Percentiles rank a stretch among this genome's conserved stretches.
phyloP scores from a whole-genome alignment of 2,329 filamentous ascomycete species.

The Trichoderma sp. region DNA sequence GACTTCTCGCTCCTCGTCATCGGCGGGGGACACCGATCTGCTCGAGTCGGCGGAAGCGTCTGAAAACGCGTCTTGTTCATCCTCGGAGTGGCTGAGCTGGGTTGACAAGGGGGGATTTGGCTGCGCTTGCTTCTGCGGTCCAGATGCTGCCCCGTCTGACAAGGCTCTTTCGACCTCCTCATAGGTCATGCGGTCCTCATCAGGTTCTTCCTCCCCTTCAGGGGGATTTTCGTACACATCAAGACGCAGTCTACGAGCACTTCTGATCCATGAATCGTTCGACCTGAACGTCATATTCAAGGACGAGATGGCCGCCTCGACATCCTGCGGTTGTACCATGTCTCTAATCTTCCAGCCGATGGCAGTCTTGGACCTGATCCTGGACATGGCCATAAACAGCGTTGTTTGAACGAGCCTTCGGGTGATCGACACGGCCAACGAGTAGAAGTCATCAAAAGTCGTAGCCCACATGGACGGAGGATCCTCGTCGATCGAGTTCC shows the following conservation, averaged over 20 bases:
- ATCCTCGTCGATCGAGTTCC: slow-evolving; percentile 62
- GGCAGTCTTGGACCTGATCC: slow-evolving; percentile 58
- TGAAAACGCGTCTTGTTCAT: slow-evolving; percentile 31
- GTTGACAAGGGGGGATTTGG: neutral
- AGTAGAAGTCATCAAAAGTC: slow-evolving; percentile 74
- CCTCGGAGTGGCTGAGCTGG: slow-evolving; percentile 21
- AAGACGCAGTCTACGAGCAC: slow-evolving; percentile 53
- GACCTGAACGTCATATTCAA: slow-evolving; percentile 47
- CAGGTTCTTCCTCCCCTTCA: slow-evolving; percentile 32
- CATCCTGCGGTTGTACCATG: slow-evolving; percentile 50
- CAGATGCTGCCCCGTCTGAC: slow-evolving; percentile 11
- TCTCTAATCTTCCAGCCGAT: slow-evolving; percentile 36
- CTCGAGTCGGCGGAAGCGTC: slow-evolving; percentile 29
- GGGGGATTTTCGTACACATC: slow-evolving; percentile 48
- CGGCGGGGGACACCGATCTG: slow-evolving; percentile 22
- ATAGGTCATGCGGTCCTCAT: slow-evolving; percentile 45
- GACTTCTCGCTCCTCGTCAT: slow-evolving; percentile 40
- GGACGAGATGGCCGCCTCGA: slow-evolving; percentile 52
- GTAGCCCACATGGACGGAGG: slow-evolving; percentile 73
- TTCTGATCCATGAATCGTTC: slow-evolving; percentile 50
- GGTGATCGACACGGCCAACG: slow-evolving; percentile 67
- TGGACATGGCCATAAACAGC: slow-evolving; percentile 70
- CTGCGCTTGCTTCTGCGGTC: neutral
- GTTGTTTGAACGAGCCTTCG: slow-evolving; percentile 69
- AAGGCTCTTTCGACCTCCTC: slow-evolving; percentile 50